Evolutionary conservation across 2,329 filamentous ascomycete species (phyloP).

Genomic region (Monosporascus cannonballus): DNA sequence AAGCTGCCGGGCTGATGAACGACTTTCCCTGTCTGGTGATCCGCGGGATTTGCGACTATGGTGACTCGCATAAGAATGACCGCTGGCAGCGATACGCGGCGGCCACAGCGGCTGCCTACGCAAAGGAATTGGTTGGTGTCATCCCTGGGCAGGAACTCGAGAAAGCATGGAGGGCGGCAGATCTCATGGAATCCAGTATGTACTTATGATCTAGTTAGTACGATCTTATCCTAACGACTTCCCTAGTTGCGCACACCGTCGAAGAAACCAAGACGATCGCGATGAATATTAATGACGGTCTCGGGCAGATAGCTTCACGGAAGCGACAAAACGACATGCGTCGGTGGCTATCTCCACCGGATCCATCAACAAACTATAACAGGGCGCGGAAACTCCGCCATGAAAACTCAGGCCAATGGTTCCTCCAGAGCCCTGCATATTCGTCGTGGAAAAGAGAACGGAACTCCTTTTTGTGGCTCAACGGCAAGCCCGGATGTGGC

Average conservation of each 20-base stretch:
- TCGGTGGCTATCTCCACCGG: slow-evolving; percentile 28
- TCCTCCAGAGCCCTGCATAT: slow-evolving; percentile 23
- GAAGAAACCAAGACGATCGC: too few species aligned
- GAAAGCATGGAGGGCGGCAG: too few species aligned
- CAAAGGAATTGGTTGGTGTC: slow-evolving; percentile 5
- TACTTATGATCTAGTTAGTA: too few species aligned
- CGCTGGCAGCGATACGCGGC: slow-evolving; percentile 21
- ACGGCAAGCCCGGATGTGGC: slow-evolving; percentile 32
- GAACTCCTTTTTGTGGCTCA: slow-evolving; percentile 27
- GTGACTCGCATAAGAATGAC: slow-evolving; percentile 21
- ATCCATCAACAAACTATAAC: slow-evolving; percentile 28
- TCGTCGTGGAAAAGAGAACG: slow-evolving; percentile 20
- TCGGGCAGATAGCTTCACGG: neutral
- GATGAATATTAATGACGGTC: neutral
- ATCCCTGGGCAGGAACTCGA: too few species aligned
- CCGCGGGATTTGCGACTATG: slow-evolving; percentile 27
- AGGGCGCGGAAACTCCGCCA: slow-evolving; percentile 24
- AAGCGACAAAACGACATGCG: slow-evolving; percentile 7
- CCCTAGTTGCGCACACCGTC: too few species aligned
- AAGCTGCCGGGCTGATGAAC: too few species aligned
- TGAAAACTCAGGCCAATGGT: slow-evolving; percentile 25
- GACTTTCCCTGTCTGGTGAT: slow-evolving; percentile 24
- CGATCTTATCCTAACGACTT: too few species aligned
- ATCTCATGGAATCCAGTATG: too few species aligned
- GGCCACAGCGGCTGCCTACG: slow-evolving; percentile 18